Evolutionary conservation across 2,329 filamentous ascomycete genomes (phyloP).

Genomic region (Fusarium sp.): DNA sequence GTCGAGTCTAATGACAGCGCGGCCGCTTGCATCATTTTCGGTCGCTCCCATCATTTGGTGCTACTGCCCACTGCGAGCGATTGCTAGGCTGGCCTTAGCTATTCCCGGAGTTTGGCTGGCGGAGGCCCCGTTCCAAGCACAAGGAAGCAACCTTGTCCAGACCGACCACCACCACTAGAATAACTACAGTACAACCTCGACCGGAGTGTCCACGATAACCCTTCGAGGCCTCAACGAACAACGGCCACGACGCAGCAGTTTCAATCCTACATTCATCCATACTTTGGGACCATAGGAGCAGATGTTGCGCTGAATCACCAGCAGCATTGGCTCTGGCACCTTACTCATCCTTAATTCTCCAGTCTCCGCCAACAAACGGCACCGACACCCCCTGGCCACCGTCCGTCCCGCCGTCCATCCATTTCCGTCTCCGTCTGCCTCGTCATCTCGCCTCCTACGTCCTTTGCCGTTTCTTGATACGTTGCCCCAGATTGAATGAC

Average conservation of each 20-base stretch:
- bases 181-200: constrained; percentile 25
- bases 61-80: constrained; percentile 2
- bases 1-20: constrained; percentile 16
- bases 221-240: neutral
- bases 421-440: constrained; percentile 19
- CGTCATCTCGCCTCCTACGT: constrained; percentile 29
- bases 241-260: constrained; percentile 15
- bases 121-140: constrained; percentile 8
- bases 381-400: constrained; percentile 10
- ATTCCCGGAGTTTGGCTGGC: constrained; percentile 18
- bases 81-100: constrained; percentile 14
- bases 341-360: constrained; percentile 26
- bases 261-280: neutral
- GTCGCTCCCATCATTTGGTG: neutral
- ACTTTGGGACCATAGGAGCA: neutral
- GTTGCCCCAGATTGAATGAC: constrained; percentile 30
- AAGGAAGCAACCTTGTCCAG: constrained; percentile 26
- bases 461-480: constrained; percentile 22
- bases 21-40: constrained; percentile 32
- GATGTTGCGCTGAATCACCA: neutral
- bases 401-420: constrained; percentile 20
- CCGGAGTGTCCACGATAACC: constrained; percentile 19
- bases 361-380: constrained; percentile 23
- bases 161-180: constrained; percentile 12
- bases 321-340: constrained; percentile 17